A percentile compares a stretch with the other conserved stretches of the same genome.
phyloP scores from a whole-genome alignment of 371 early-diverging fungal genomes.

The Mortierella sp. region DNA sequence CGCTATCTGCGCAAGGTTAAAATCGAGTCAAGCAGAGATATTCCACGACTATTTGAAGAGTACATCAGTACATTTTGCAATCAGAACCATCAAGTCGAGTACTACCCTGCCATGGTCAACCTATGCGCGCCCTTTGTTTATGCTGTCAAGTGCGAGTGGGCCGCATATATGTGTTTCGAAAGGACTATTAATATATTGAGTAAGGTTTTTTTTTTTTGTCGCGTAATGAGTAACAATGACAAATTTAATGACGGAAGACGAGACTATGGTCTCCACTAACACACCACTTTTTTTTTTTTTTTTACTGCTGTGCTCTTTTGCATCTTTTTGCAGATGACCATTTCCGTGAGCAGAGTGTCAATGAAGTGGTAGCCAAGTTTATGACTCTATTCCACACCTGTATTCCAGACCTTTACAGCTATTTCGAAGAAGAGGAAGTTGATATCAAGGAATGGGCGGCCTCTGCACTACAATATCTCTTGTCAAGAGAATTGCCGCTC shows the following conservation, averaged over 20 bases:
- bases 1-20: constrained; percentile 67
- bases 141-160: constrained; percentile 75
- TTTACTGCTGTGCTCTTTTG: constrained; percentile 6
- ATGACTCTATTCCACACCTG: constrained; percentile 78
- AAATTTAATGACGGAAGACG: background rate
- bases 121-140: constrained; percentile 87
- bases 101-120: constrained; percentile 76
- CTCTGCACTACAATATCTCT: constrained; percentile 84
- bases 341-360: constrained; percentile 62
- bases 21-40: constrained; percentile 20
- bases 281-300: background rate
- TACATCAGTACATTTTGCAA: constrained; percentile 85
- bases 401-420: constrained; percentile 74
- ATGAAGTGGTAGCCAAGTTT: constrained; percentile 75
- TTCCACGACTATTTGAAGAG: constrained; percentile 70
- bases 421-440: constrained; percentile 87
- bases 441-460: constrained; percentile 88
- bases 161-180: constrained; percentile 85
- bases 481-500: constrained; percentile 85
- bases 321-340: constrained; percentile 65
- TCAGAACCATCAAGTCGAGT: constrained; percentile 79
- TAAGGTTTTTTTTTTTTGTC: constrained; percentile 51
- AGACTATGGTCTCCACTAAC: background rate
- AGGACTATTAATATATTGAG: constrained; percentile 72
- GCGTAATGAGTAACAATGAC: background rate